Base-by-base conservation (phyloP, 2,329 filamentous ascomycete species). In the Verticillium zaregamsianum region DNA sequence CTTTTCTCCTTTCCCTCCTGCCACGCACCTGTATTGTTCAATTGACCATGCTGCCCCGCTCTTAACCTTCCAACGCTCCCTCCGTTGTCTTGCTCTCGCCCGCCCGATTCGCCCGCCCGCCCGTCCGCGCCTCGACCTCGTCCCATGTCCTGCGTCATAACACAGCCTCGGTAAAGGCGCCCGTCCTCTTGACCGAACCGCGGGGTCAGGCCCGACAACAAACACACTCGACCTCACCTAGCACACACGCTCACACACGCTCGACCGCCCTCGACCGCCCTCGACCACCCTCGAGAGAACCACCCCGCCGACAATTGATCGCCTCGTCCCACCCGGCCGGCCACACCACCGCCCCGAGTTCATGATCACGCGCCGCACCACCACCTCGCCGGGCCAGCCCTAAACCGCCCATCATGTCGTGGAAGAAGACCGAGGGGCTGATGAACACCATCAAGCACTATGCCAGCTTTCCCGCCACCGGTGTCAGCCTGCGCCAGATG, bases 361-460 rank as follows among this genome's bases (percentile, higher is more conserved):
- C 56, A 58, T 58, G 56, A 45, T 20, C 33, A 58, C 54, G 56
- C 56, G 35, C 35, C 56, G 12, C 23, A 8, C 54, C 32, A 7
- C 39, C 32, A 52, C 15, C 15, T 45, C 23, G 20, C 66, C 61
- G 65, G 66, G 68, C 64, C 68, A 61, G 45, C 45, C 61, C 60
- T 58, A 37, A 62, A 58, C 59, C 65, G 66, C 69, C 73, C 79
- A 82, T 72, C 76, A 97, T 97, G 93, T 91, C 91, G 82, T 98
- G 94, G 94, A 97, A 90, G 82, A 90, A 89, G 75, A 90, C 91
- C 66, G 90, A 93, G 77, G 86, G 87, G 80, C 80, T 98, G 88
- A 95, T 97, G 92, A 90, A 95, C 71, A 97, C 91, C 82, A 97
- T 97, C 89, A 88, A 90, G 78, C 93, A 97, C 80, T 97, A 97